phyloP scores from a whole-genome alignment of 352 stramenopile genomes.

The Pythium periplocum region DNA sequence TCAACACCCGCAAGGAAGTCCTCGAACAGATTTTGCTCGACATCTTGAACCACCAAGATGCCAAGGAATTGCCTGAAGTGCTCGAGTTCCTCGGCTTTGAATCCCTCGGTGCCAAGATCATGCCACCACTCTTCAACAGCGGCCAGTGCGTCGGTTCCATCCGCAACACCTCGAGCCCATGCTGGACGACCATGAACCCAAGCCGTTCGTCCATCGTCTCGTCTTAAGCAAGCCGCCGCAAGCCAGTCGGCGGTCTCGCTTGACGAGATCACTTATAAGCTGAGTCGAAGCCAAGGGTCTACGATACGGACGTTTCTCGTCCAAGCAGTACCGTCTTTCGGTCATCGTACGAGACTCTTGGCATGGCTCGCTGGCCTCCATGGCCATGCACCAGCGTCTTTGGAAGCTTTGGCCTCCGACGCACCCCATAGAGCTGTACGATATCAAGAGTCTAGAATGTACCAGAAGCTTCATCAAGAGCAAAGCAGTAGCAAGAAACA shows the following conservation, averaged over 20 bases:
- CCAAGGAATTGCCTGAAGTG: constrained; percentile 62
- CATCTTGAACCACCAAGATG: constrained; percentile 50
- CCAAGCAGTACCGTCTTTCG: too few relatives aligned
- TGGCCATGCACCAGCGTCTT: too few relatives aligned
- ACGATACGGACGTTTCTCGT: too few relatives aligned
- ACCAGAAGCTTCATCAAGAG: too few relatives aligned
- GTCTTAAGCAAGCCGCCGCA: constrained; percentile 14
- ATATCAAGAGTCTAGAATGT: too few relatives aligned
- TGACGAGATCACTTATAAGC: background rate
- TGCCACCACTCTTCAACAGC: constrained; percentile 36
- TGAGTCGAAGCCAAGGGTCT: too few relatives aligned
- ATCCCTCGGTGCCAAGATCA: constrained; percentile 39
- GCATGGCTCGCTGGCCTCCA: too few relatives aligned
- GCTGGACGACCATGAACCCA: constrained; percentile 39
- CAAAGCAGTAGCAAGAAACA: too few relatives aligned
- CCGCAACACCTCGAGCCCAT: constrained; percentile 63
- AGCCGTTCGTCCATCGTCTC: constrained; percentile 24
- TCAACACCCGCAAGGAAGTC: constrained; percentile 55
- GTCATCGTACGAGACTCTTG: too few relatives aligned
- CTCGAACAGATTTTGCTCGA: constrained; percentile 50
- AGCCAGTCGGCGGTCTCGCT: constrained; percentile 8
- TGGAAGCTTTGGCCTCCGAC: too few relatives aligned
- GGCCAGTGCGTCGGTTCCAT: constrained; percentile 63
- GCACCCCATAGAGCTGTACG: too few relatives aligned
- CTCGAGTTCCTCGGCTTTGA: constrained; percentile 59